Evolutionary conservation across 2,329 filamentous ascomycete species (phyloP).

Genomic region (Sordariomycetes sp.): DNA sequence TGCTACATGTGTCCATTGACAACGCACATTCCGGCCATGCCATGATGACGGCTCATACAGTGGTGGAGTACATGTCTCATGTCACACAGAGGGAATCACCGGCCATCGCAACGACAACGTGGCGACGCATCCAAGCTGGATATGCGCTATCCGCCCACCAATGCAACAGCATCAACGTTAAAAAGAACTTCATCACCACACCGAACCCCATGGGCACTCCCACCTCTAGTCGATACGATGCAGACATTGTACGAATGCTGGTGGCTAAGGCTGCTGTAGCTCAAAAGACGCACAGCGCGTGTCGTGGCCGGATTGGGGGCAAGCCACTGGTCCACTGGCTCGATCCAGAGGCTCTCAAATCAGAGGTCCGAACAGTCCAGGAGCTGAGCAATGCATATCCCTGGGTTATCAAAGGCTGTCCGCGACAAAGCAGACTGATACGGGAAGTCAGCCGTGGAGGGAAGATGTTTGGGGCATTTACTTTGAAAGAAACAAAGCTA

Average conservation of each 20-base stretch:
- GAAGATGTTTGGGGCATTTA: constrained; percentile 1
- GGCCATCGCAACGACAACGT: background rate
- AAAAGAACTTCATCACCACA: no score
- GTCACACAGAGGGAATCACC: background rate
- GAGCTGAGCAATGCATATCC: background rate
- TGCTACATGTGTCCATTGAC: constrained; percentile 41
- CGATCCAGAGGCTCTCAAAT: background rate
- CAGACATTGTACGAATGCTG: constrained; percentile 5
- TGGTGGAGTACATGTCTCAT: background rate
- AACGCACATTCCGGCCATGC: constrained; percentile 37
- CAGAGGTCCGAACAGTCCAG: background rate
- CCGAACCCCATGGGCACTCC: no score
- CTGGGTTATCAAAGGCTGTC: background rate
- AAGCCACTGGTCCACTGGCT: background rate
- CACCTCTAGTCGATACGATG: constrained; percentile 23
- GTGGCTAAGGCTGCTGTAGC: background rate
- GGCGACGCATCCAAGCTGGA: background rate
- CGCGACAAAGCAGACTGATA: background rate
- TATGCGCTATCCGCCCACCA: background rate
- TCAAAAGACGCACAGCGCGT: background rate
- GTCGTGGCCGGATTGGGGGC: background rate
- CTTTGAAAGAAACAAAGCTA: background rate
- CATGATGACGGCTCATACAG: constrained; percentile 30
- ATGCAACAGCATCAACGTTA: constrained; percentile 23
- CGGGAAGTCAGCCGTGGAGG: background rate